phyloP scores from a whole-genome alignment of 257 asterid genomes.

The Gentiana straminea region DNA sequence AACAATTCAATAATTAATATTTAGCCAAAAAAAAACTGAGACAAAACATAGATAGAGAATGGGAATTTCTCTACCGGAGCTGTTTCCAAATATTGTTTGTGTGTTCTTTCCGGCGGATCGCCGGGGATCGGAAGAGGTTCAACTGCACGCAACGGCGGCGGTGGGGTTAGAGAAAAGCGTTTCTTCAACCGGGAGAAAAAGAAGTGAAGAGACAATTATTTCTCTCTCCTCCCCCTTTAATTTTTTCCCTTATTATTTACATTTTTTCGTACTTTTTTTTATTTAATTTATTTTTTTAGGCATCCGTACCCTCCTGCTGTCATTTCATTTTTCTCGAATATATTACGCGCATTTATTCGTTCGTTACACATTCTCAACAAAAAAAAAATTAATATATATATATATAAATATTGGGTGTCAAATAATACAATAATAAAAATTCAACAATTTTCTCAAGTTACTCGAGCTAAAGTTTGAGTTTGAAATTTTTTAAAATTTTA shows the following conservation, averaged over 20 bases:
- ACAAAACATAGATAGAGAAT: constrained; percentile 5
- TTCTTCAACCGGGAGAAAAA: neutral
- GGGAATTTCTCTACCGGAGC: neutral
- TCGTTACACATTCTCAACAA: neutral
- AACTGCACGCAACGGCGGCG: neutral
- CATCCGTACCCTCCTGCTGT: neutral
- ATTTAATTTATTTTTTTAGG: neutral
- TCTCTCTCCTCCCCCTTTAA: constrained; percentile 10
- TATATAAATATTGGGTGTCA: neutral
- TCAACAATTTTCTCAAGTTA: too few relatives aligned
- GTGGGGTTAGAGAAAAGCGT: neutral
- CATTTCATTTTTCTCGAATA: neutral
- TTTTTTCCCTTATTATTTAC: constrained; percentile 5
- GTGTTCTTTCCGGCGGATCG: constrained; percentile 10
- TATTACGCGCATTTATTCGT: neutral
- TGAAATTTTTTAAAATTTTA: too few relatives aligned
- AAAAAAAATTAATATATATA: too few relatives aligned
- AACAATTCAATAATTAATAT: neutral
- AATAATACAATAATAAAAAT: too few relatives aligned
- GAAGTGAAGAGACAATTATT: constrained; percentile 2
- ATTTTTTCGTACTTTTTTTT: constrained; percentile 2
- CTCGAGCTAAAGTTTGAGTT: neutral
- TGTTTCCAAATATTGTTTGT: constrained; percentile 4
- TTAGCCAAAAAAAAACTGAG: constrained; percentile 4
- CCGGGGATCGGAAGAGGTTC: constrained; percentile 9